Percentiles rank a stretch among this genome's conserved stretches.
Evolutionary conservation across 208 protist genomes (phyloP).

Genomic region (Wallacemonas collosoma): DNA sequence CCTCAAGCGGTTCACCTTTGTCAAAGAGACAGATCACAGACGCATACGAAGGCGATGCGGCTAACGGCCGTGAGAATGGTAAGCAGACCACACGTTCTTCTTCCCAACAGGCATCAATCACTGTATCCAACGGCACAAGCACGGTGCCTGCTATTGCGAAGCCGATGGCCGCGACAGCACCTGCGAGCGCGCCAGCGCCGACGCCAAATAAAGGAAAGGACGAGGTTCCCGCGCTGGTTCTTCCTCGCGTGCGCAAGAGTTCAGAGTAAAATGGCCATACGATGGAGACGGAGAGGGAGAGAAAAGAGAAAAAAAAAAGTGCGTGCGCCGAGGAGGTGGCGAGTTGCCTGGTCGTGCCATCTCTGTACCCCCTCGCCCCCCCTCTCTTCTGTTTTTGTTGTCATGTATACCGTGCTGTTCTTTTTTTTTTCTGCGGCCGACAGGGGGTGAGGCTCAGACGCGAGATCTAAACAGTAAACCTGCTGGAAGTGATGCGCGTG

Average conservation of each 20-base stretch:
- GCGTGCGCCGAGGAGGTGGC: no score
- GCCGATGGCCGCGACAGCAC: neutral
- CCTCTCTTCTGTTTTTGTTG: no score
- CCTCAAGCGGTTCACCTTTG: no score
- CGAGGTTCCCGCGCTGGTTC: neutral
- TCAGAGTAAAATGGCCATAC: neutral
- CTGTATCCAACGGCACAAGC: neutral
- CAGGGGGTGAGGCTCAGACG: no score
- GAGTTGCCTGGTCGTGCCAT: no score
- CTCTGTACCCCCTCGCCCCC: no score
- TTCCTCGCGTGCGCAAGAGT: slow-evolving; percentile 1
- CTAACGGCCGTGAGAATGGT: no score
- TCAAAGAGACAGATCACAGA: no score
- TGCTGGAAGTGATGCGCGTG: no score
- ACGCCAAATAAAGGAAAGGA: neutral
- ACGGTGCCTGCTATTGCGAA: neutral
- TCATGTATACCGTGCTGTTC: no score
- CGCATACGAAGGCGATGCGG: neutral
- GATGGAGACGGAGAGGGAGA: neutral
- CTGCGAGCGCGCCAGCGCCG: neutral
- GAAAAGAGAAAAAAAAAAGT: neutral
- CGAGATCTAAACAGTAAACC: no score
- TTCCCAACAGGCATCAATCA: neutral
- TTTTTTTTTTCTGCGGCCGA: no score
- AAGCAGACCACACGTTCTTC: neutral